Base-by-base conservation (phyloP, 2,329 filamentous ascomycete genomes). In the Fusarium siculi region DNA sequence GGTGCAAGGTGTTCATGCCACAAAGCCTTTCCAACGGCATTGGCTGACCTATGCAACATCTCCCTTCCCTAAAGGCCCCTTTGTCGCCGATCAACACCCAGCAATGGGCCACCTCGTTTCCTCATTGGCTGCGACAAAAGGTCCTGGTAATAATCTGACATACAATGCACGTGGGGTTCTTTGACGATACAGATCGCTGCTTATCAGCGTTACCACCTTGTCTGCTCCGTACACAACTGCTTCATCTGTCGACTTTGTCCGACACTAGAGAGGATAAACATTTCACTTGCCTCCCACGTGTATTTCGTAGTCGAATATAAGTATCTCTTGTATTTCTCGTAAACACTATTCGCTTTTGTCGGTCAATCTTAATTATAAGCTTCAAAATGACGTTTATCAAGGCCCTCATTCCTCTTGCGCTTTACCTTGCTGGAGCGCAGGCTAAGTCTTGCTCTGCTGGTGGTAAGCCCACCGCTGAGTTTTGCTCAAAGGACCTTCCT, bases 121-220 rank as follows among this genome's bases (percentile, higher is more conserved):
- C 50, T 40, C n/a, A 76, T 76, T 76, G 74, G 74, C 46, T 53
- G 64, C 37, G 53, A 66, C 46, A 70, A 63, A 67, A 64, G 49
- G 63, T 67, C 74, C 74, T 76, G 56, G 36, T 66, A 63, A 71
- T 74, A 53, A 40, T 67, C 44, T 60, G 46, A 49, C 25, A 63
- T 46, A 44, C 37, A 70, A 55, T 46, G 63, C 74, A 76, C 74
- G 70, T 76, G 74, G 74, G 74, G 62, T 40, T 61, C 50, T 42
- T 58, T 39, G 62, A 42, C 68, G 66, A 72, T 64, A 66, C 46
- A 46, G 57, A 53, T 52, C 56, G 56, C 58, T 59, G 63, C 50
- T 73, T 68, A 73, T 66, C 68, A 37, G 42, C n/a, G 43, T 66
- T 42, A 34, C 40, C 32, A 46, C 62, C 39, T 68, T 55, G 50